phyloP scores from a whole-genome alignment of 225 moss, liverwort and hornwort species.

The Bryum argenteum region DNA sequence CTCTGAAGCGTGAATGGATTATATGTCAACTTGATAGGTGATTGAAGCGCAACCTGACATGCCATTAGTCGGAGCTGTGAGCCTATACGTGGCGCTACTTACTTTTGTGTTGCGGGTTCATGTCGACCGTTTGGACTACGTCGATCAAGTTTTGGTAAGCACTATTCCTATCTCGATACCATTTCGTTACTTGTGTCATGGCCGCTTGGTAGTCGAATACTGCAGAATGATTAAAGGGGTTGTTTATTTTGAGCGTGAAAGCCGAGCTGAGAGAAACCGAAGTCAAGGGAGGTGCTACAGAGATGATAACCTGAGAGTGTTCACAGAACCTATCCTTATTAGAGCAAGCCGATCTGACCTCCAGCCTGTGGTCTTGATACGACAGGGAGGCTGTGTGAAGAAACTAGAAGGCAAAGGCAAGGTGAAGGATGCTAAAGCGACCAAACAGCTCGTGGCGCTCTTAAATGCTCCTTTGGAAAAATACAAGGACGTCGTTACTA shows the following conservation, averaged over 20 bases:
- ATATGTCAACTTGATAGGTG: conserved; percentile 54
- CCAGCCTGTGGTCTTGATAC: conserved; percentile 1
- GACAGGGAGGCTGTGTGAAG: conserved; percentile 87
- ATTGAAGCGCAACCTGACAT: conserved; percentile 97
- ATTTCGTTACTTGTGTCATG: background rate
- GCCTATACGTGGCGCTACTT: conserved; percentile 87
- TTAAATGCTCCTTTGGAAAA: conserved; percentile 65
- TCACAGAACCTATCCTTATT: conserved; percentile 13
- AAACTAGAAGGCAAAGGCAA: conserved; percentile 76
- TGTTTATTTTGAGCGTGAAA: conserved; percentile 16
- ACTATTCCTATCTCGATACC: background rate
- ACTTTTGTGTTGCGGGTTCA: conserved; percentile 94
- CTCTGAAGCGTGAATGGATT: conserved; percentile 17
- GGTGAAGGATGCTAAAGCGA: conserved; percentile 67
- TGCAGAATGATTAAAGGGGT: conserved; percentile 1
- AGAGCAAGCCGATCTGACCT: background rate
- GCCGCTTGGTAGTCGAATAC: background rate
- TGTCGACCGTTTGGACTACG: conserved; percentile 94
- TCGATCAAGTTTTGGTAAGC: conserved; percentile 96
- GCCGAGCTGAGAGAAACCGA: background rate
- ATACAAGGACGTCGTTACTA: conserved; percentile 62
- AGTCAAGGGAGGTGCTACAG: background rate
- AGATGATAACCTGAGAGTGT: background rate
- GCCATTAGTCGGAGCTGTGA: conserved; percentile 97
- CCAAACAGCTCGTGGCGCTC: conserved; percentile 67